Base-by-base conservation (phyloP, 352 stramenopile species). In the Phytophthora foliorum region DNA sequence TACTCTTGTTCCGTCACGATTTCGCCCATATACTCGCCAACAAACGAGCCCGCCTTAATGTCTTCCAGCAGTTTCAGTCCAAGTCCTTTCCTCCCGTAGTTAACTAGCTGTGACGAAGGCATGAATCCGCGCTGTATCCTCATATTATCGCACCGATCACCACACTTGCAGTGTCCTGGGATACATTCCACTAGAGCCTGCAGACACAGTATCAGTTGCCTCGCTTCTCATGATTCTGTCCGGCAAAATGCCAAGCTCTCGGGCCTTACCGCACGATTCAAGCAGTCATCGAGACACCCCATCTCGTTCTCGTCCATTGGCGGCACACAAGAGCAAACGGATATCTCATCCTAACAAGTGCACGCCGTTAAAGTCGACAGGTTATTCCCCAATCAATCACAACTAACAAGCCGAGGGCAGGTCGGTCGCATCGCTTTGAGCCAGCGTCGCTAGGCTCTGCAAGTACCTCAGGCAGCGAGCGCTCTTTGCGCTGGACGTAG, bases 1-100 rank as follows among this genome's bases (percentile, higher is more conserved):
- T 93, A 95, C 71, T 95, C 87, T 57, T 89, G 80, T 73, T 95
- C 85, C 1, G 87, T 93, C 49, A 94, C 84, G 46, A 95, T 93
- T 57, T 95, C 87, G 57, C 88, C 88, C 76, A 91, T 87, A 51
- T 96, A 96, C 67, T 96, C 88, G 25, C 75, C 85, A 16, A 96
- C 82, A 29, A 93, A 94, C 5, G 88, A 79, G 25, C 81, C 79
- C 4, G 73, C 66, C 29, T 78, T 77, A 38, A 95, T 80, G 27
- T 85, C 58, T 65, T 91, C 76, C 22, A 75, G 36, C 24, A 80
- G 41, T 22, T 62, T 70, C 54, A 94, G 66, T 22, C 87, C 87
- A 9, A 95, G 72, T 0, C 87, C 87, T 67, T 93, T 94, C 16
- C 69, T 69, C 1, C 78, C 87, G 39, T 78, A 89, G n/a, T 84